Conservation (phyloP, 208 protist genomes). For the Crithidia bombi region DNA sequence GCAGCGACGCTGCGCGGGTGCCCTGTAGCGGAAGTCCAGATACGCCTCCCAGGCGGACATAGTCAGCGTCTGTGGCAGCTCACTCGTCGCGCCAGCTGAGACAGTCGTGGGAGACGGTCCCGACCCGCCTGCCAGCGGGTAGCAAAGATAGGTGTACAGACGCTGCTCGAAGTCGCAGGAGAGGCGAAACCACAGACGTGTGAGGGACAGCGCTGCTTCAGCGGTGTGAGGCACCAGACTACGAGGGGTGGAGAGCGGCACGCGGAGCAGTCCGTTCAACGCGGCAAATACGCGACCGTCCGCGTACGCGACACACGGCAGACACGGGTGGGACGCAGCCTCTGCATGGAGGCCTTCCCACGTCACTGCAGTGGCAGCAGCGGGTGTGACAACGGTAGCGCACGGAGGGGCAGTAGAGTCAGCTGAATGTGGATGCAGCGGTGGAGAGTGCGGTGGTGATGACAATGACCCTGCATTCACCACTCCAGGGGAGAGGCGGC, state of each 20-base stretch:
- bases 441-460: no score
- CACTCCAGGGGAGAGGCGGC: no score
- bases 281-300: not conserved
- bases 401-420: no score
- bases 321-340: not conserved
- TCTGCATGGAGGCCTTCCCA: not conserved
- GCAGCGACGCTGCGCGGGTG: not conserved
- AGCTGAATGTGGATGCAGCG: no score
- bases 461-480: no score
- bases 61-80: not conserved
- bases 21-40: constrained; percentile 25
- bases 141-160: constrained; percentile 26
- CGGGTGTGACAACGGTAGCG: no score
- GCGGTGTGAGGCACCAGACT: no score
- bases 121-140: constrained; percentile 27
- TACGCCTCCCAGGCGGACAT: constrained; percentile 18
- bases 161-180: constrained; percentile 6
- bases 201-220: not conserved
- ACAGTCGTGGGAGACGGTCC: not conserved
- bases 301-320: constrained; percentile 7
- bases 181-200: not conserved
- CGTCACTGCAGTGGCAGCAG: no score
- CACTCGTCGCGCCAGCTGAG: not conserved
- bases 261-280: not conserved
- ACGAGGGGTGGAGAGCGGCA: constrained; percentile 4